A percentile compares a stretch with the other conserved stretches of the same genome.
These are phyloP conservation scores for Aspergillus coremiiformis DNA, from an alignment of 495 filamentous ascomycete genomes.

Conservation along the genomic window DNA sequence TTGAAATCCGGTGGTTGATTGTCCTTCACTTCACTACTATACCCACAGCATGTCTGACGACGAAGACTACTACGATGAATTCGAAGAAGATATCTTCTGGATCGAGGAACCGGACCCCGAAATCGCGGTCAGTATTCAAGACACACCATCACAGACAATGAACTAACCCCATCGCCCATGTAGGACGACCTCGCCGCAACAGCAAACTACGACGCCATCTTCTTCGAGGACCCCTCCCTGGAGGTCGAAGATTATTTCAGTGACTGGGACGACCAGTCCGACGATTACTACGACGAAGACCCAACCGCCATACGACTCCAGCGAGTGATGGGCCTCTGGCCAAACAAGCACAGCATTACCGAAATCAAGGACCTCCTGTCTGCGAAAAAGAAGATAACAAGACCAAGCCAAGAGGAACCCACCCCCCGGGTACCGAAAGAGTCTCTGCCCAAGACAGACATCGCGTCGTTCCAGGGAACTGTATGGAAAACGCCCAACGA, in stretches of 20 bases:
- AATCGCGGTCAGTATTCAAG: slow-evolving; percentile 29
- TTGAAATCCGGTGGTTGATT: neutral
- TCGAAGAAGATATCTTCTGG: slow-evolving; percentile 37
- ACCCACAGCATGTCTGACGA: slow-evolving; percentile 42
- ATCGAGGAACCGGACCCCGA: slow-evolving; percentile 37
- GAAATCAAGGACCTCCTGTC: neutral
- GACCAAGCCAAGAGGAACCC: neutral
- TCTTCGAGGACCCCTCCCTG: slow-evolving; percentile 34
- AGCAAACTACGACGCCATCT: slow-evolving; percentile 35
- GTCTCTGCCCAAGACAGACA: slow-evolving; percentile 14
- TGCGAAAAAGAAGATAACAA: slow-evolving; percentile 2
- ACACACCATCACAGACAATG: neutral
- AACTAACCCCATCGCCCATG: slow-evolving; percentile 1
- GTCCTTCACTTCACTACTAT: neutral
- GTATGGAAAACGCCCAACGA: slow-evolving; percentile 32
- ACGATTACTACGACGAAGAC: slow-evolving; percentile 46
- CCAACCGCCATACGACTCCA: slow-evolving; percentile 23
- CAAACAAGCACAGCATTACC: neutral
- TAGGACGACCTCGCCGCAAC: slow-evolving; percentile 46
- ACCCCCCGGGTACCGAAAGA: slow-evolving; percentile 12
- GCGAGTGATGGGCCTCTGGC: slow-evolving; percentile 10
- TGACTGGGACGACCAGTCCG: slow-evolving; percentile 46
- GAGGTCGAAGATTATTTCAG: slow-evolving; percentile 39
- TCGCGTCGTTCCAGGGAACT: slow-evolving; percentile 31
- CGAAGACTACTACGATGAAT: slow-evolving; percentile 43